These are phyloP conservation scores for Cutaneotrichosporon sp. DNA, from an alignment of 1,284 basidiomycete species.

Conservation along the genomic window DNA sequence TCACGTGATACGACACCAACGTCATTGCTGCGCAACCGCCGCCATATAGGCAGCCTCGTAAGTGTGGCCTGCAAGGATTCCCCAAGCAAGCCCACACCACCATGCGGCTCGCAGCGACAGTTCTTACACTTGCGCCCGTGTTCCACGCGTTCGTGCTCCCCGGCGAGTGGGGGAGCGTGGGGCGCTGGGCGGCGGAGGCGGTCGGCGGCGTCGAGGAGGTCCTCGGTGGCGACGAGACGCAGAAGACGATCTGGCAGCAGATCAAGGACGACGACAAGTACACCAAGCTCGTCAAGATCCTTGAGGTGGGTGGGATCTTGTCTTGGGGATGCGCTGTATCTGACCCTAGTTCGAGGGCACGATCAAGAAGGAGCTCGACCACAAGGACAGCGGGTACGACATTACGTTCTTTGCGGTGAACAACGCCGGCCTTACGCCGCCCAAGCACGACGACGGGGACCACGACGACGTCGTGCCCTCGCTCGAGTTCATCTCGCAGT, in stretches of 20 bases:
- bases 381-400: slow-evolving; percentile 34
- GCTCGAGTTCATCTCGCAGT: slow-evolving; percentile 31
- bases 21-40: too few species aligned
- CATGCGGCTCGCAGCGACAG: not conserved
- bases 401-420: slow-evolving; percentile 55
- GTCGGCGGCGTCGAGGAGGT: not conserved
- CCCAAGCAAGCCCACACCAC: not conserved
- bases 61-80: too few species aligned
- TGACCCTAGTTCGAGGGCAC: slow-evolving; percentile 38
- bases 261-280: slow-evolving; percentile 49
- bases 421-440: slow-evolving; percentile 49
- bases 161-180: slow-evolving; percentile 3
- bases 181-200: not conserved
- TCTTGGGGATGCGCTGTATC: too few species aligned
- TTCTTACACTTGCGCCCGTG: slow-evolving; percentile 1
- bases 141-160: not conserved
- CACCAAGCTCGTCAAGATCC: slow-evolving; percentile 50
- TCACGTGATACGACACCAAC: too few species aligned
- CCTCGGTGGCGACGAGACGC: slow-evolving; percentile 29
- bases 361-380: slow-evolving; percentile 47
- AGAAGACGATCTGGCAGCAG: slow-evolving; percentile 50
- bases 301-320: slow-evolving; percentile 43
- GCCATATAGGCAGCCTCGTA: too few species aligned
- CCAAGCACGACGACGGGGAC: slow-evolving; percentile 39
- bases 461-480: slow-evolving; percentile 28